Percentiles rank a stretch among this genome's conserved stretches.
These are phyloP conservation scores for Pavlovales sp. DNA, from an alignment of 208 protist genomes.

Conservation along the genomic window DNA sequence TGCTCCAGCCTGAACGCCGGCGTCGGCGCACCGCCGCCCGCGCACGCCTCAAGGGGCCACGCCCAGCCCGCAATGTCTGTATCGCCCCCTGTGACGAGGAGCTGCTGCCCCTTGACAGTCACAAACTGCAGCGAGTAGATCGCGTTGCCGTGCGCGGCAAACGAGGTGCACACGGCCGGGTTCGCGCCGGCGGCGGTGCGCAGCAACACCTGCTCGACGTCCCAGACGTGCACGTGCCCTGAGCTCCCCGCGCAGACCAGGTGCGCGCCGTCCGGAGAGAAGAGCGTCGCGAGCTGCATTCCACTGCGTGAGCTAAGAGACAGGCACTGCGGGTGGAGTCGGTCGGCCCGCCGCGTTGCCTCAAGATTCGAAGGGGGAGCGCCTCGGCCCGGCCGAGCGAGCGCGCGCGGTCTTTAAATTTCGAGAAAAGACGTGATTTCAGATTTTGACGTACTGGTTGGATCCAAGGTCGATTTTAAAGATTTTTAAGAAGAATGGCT, in stretches of 20 bases:
- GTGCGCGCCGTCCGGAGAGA: background rate
- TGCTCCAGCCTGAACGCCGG: conserved; percentile 1
- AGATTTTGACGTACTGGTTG: too few species aligned
- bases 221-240: conserved; percentile 22
- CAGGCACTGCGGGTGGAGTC: too few species aligned
- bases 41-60: background rate
- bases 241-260: background rate
- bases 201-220: background rate
- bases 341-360: too few species aligned
- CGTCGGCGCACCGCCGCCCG: background rate
- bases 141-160: background rate
- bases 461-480: too few species aligned
- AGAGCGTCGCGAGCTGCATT: background rate
- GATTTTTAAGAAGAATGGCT: too few species aligned
- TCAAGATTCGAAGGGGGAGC: too few species aligned
- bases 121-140: background rate
- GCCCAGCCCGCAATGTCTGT: conserved; percentile 5
- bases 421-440: too few species aligned
- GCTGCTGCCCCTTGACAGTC: background rate
- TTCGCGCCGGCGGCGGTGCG: background rate
- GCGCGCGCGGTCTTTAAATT: too few species aligned
- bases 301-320: too few species aligned
- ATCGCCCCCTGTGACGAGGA: conserved; percentile 13
- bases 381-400: too few species aligned
- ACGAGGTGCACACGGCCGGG: background rate